A percentile compares a stretch with the other conserved stretches of the same genome.
Evolutionary conservation across 345 rosid species (phyloP).

Genomic region (Salix brachista): DNA sequence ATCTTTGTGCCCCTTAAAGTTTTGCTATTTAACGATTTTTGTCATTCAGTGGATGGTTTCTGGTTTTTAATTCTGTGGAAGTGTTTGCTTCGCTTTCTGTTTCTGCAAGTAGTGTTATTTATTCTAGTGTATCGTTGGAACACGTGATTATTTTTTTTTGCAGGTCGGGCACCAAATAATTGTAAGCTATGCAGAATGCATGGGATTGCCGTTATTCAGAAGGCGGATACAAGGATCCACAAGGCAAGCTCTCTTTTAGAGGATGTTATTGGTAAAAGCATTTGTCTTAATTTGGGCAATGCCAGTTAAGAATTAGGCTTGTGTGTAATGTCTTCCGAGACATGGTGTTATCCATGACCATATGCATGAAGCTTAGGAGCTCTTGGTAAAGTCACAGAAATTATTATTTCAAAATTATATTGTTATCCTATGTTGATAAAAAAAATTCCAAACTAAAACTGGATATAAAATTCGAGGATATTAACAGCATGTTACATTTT

Average conservation of each 20-base stretch:
- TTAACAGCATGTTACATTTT: not conserved
- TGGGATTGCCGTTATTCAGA: constrained; percentile 80
- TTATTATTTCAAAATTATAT: not conserved
- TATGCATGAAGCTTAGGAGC: not conserved
- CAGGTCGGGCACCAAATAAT: constrained; percentile 95
- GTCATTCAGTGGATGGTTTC: not conserved
- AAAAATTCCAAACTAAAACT: not conserved
- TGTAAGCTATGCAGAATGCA: constrained; percentile 80
- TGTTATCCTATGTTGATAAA: not conserved
- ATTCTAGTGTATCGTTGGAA: not conserved
- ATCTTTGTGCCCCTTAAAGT: not conserved
- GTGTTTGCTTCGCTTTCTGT: not conserved
- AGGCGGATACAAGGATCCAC: constrained; percentile 78
- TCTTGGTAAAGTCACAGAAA: not conserved
- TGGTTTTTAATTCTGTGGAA: not conserved
- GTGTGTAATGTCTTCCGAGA: not conserved
- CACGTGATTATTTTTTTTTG: not conserved
- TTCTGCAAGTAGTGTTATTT: not conserved
- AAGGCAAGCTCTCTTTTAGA: constrained; percentile 48
- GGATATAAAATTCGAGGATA: not conserved
- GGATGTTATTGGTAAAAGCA: constrained; percentile 18
- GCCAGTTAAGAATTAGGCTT: not conserved
- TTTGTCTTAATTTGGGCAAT: constrained; percentile 4
- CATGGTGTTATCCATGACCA: not conserved
- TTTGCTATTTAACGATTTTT: not conserved